phyloP scores from a whole-genome alignment of 2,329 filamentous ascomycete species.

The Stemphylium vesicarium region DNA sequence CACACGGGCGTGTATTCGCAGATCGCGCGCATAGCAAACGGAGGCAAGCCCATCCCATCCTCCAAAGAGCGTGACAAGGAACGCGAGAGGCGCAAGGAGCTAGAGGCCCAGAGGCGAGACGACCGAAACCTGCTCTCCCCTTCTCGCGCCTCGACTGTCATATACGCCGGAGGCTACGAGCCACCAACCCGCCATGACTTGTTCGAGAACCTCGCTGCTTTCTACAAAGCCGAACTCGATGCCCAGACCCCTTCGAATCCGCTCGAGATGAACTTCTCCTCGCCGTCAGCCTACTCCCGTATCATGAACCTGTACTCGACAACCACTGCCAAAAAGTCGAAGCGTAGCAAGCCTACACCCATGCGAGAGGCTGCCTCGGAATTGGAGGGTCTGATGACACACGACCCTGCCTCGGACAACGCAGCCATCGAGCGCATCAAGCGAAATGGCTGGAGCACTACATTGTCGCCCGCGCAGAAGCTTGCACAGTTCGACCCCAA shows the following conservation, averaged over 20 bases:
- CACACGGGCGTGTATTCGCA: constrained; percentile 85
- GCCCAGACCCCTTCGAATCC: constrained; percentile 58
- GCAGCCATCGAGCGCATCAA: constrained; percentile 61
- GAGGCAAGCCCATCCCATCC: constrained; percentile 49
- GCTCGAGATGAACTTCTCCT: constrained; percentile 65
- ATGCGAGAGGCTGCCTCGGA: constrained; percentile 80
- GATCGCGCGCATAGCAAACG: constrained; percentile 70
- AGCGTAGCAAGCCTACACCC: constrained; percentile 68
- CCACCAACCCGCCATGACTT: constrained; percentile 69
- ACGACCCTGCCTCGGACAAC: constrained; percentile 65
- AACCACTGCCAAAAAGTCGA: constrained; percentile 58
- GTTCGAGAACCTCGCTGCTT: constrained; percentile 75
- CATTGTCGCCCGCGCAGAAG: constrained; percentile 62
- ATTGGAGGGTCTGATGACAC: constrained; percentile 73
- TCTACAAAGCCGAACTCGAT: constrained; percentile 81
- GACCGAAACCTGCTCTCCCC: constrained; percentile 23
- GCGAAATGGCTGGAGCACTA: constrained; percentile 71
- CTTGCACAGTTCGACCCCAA: constrained; percentile 56
- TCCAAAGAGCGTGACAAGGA: constrained; percentile 51
- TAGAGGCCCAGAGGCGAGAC: constrained; percentile 29
- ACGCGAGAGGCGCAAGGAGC: constrained; percentile 45
- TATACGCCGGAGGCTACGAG: constrained; percentile 10
- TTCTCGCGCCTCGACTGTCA: constrained; percentile 23
- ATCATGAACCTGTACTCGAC: constrained; percentile 90
- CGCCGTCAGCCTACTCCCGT: constrained; percentile 80